phyloP scores from a whole-genome alignment of 148 eudicot species.

The Diospyros lotus region DNA sequence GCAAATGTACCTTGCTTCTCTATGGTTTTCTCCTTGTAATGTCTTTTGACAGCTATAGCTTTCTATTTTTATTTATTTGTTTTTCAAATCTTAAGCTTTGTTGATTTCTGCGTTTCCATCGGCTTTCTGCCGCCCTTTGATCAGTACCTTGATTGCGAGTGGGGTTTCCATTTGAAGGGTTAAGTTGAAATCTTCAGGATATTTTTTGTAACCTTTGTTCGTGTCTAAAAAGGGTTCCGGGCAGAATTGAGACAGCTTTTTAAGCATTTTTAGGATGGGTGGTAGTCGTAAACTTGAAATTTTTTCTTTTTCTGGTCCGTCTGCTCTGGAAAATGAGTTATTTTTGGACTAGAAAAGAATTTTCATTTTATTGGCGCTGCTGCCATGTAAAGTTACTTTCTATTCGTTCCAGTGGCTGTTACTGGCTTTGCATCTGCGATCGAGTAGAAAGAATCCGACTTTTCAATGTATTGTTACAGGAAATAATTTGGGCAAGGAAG shows the following conservation, averaged over 20 bases:
- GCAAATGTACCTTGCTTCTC: neutral
- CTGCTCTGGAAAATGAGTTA: neutral
- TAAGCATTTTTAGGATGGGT: neutral
- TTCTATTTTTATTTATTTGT: neutral
- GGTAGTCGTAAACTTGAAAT: neutral
- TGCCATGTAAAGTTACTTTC: neutral
- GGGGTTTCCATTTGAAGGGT: neutral
- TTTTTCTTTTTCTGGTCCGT: neutral
- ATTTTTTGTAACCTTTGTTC: neutral
- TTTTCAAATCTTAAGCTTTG: neutral
- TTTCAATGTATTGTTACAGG: neutral
- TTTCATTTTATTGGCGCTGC: too few relatives aligned
- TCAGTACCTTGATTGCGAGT: neutral
- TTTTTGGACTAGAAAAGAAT: too few relatives aligned
- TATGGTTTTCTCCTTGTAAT: neutral
- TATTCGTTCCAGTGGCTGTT: neutral
- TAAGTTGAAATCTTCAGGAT: conserved; percentile 1
- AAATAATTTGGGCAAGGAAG: conserved; percentile 1
- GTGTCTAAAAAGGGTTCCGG: neutral
- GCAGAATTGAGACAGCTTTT: neutral
- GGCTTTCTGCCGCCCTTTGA: neutral
- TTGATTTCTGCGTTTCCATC: neutral
- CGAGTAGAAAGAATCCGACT: neutral
- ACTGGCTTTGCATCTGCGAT: neutral
- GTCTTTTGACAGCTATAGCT: neutral